Percentiles rank a stretch among this genome's conserved stretches.
Conservation (phyloP, 2,329 filamentous ascomycete genomes). For the Fusarium mundagurra region DNA sequence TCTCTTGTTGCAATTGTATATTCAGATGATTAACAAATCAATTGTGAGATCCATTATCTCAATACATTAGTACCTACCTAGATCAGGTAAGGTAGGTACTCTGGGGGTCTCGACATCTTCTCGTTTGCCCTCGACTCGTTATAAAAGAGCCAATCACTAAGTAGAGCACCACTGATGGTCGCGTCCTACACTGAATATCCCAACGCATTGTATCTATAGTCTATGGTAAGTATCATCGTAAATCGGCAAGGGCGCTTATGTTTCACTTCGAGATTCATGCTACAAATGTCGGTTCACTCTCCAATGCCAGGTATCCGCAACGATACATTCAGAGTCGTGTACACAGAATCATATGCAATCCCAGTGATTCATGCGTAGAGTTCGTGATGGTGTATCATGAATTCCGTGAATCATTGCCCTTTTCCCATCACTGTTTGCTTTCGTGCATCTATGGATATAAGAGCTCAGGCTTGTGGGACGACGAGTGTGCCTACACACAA, state of each 20-base stretch:
- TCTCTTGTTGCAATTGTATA: no score
- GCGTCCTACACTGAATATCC: not conserved
- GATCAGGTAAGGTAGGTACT: no score
- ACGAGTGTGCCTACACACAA: not conserved
- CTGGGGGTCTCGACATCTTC: no score
- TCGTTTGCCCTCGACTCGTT: not conserved
- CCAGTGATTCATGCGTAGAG: not conserved
- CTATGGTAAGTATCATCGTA: not conserved
- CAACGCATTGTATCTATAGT: not conserved
- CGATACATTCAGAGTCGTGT: not conserved
- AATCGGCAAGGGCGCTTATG: not conserved
- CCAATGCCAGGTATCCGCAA: not conserved
- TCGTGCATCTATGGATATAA: not conserved
- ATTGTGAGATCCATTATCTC: not conserved
- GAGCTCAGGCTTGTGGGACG: not conserved
- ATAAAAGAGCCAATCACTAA: not conserved
- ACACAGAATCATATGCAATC: not conserved
- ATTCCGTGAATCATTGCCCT: not conserved
- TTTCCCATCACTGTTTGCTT: not conserved
- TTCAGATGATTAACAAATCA: not conserved
- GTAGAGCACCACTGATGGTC: not conserved
- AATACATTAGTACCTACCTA: no score
- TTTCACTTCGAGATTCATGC: not conserved
- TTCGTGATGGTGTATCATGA: not conserved
- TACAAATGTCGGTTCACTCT: not conserved